A percentile compares a stretch with the other conserved stretches of the same genome.
Conservation (phyloP, 805 yeast species). For the Hagleromyces aurorensis region DNA sequence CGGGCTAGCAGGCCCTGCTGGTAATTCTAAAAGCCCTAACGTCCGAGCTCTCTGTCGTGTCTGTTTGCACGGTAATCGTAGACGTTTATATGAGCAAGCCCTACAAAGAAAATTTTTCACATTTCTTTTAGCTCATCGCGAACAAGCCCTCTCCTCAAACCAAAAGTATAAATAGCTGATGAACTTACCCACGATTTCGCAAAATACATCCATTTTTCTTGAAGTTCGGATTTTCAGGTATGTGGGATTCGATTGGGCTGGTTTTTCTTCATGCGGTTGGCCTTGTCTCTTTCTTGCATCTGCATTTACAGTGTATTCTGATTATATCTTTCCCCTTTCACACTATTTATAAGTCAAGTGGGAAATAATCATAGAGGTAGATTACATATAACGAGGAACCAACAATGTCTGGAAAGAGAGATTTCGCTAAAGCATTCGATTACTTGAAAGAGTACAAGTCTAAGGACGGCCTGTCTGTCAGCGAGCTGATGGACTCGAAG, state of each 20-base stretch:
- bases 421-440: slow-evolving; percentile 56
- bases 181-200: slow-evolving; percentile 3
- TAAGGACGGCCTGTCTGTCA: slow-evolving; percentile 81
- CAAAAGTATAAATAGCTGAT: slow-evolving; percentile 10
- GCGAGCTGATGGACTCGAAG: slow-evolving; percentile 81
- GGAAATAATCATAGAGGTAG: slow-evolving; percentile 2
- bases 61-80: no score
- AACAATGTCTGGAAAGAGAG: slow-evolving; percentile 29
- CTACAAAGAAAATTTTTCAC: slow-evolving; percentile 14
- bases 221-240: neutral
- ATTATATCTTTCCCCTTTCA: slow-evolving; percentile 2
- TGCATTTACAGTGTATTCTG: slow-evolving; percentile 3
- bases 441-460: slow-evolving; percentile 54
- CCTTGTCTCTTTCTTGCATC: slow-evolving; percentile 6
- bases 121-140: slow-evolving; percentile 14
- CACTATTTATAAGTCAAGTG: neutral
- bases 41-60: no score
- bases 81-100: no score
- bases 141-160: slow-evolving; percentile 1
- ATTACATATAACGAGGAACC: neutral
- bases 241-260: slow-evolving; percentile 5
- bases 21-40: no score
- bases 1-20: no score
- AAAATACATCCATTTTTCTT: neutral
- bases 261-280: slow-evolving; percentile 7